Evolutionary conservation across 192 early-diverging fungal species (phyloP).

Genomic region (Umbelopsis sp.): DNA sequence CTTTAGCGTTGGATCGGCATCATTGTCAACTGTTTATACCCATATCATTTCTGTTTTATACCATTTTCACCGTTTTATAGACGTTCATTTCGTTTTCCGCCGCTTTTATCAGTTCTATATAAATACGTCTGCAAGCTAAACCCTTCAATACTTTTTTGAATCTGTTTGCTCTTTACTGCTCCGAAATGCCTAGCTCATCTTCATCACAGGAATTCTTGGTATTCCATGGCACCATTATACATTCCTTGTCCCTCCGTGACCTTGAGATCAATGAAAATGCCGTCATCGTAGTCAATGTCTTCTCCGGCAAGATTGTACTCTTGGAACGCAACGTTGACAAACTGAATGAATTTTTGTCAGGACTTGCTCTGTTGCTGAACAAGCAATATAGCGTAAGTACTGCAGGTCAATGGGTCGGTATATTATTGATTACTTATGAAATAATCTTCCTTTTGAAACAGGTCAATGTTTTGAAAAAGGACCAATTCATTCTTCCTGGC

Average conservation of each 20-base stretch:
- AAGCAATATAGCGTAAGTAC: conserved; percentile 13
- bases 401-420: not conserved
- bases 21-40: not conserved
- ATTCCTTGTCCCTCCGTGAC: conserved; percentile 39
- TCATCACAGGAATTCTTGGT: conserved; percentile 8
- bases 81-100: not conserved
- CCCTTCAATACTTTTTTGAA: not conserved
- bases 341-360: conserved; percentile 25
- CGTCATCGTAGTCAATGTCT: conserved; percentile 64
- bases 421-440: not conserved
- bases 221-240: conserved; percentile 25
- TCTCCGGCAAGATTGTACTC: conserved; percentile 68
- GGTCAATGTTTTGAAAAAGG: conserved; percentile 41
- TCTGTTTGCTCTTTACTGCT: not conserved
- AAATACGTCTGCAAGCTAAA: not conserved
- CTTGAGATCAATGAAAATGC: conserved; percentile 69
- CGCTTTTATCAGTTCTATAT: not conserved
- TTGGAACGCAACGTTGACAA: conserved; percentile 48
- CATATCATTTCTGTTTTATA: not conserved
- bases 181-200: not conserved
- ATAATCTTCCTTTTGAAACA: conserved; percentile 21
- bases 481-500: conserved; percentile 87
- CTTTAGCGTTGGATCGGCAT: not conserved
- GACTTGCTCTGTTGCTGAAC: not conserved
- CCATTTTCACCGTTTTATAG: not conserved